Base-by-base conservation (phyloP, 805 yeast genomes). In the Schwanniomyces yamadae region DNA sequence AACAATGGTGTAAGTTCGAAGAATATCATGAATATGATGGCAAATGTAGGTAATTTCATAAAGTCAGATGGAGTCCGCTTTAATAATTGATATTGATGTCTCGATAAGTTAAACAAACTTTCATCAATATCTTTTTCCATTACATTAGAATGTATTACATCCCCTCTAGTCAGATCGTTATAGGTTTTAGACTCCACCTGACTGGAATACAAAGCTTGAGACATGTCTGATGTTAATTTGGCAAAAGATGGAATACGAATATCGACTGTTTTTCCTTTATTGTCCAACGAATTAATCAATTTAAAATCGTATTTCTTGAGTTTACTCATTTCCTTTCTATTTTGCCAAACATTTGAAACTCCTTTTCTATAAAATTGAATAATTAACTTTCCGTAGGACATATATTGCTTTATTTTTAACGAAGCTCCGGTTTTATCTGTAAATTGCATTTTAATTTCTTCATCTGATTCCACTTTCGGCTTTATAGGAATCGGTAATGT, bases 301-400 rank as follows among this genome's bases (percentile, higher is more conserved):
- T 52, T 53, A 38, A 37, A 55, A 23, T 46, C 37, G 8, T 46
- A 23, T 14, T 42, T 52, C 33, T 40, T 31, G 25, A 63, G 23
- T 4, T 35, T 23, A 13, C 46, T 48, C 12, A 47, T 36, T 18
- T 40, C 34, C 24, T 46, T 46, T 25, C 54, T 41, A 40, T 78
- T 77, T 1, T 54, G 42, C 77, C 82, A 79, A 1, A 81, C 73
- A 44, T 73, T 75, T 14, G 61, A 54, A 2, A 82, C 64, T 1
- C 91, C 90, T 2, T 61, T 53, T 41, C 73, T 73, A 59, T 82
- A 83, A 52, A 81, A 80, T 5, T 54, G 54, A 26, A 80, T 46
- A 28, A 78, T 44, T 2, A 59, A 44, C 47, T 72, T 71, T 5
- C 74, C 78, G 43, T 71, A 70, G 1, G 67, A 59, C 15, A 57